phyloP scores from a whole-genome alignment of 2,329 filamentous ascomycete species.

The Dactylellina drechsleri region DNA sequence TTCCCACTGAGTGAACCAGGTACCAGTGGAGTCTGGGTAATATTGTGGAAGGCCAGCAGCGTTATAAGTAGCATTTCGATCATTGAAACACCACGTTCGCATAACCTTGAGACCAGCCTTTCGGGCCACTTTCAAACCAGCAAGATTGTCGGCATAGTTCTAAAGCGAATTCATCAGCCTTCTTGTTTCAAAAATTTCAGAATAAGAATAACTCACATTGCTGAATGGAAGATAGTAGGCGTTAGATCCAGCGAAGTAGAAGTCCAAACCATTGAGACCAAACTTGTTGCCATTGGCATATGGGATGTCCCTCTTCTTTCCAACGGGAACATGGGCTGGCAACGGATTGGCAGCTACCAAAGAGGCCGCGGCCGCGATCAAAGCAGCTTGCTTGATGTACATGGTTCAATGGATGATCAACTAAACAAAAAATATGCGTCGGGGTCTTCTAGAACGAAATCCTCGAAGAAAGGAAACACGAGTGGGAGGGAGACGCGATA shows the following conservation, averaged over 20 bases:
- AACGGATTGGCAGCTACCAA: constrained; percentile 50
- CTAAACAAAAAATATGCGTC: constrained; percentile 20
- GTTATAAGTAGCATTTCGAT: constrained; percentile 66
- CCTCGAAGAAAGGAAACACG: constrained; percentile 7
- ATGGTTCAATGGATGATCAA: constrained; percentile 37
- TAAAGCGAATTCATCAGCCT: constrained; percentile 56
- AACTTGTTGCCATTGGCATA: constrained; percentile 66
- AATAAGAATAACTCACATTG: constrained; percentile 61
- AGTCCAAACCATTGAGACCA: constrained; percentile 67
- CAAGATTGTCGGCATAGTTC: constrained; percentile 65
- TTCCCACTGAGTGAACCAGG: constrained; percentile 65
- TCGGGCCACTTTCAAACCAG: constrained; percentile 64
- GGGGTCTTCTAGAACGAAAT: constrained; percentile 21
- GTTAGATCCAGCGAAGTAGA: constrained; percentile 70
- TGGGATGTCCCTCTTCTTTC: constrained; percentile 61
- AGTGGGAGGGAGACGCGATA: constrained; percentile 28
- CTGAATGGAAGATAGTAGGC: constrained; percentile 70
- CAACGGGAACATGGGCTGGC: constrained; percentile 46
- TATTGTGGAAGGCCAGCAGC: constrained; percentile 66
- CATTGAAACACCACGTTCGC: constrained; percentile 70
- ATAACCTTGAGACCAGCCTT: constrained; percentile 67
- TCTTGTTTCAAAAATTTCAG: not conserved
- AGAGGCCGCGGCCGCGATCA: constrained; percentile 44
- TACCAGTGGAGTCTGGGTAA: constrained; percentile 65
- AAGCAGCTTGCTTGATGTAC: constrained; percentile 51